These are phyloP conservation scores for Colletotrichum graminicola DNA, from an alignment of 2,329 filamentous ascomycete genomes.

Conservation along the genomic window DNA sequence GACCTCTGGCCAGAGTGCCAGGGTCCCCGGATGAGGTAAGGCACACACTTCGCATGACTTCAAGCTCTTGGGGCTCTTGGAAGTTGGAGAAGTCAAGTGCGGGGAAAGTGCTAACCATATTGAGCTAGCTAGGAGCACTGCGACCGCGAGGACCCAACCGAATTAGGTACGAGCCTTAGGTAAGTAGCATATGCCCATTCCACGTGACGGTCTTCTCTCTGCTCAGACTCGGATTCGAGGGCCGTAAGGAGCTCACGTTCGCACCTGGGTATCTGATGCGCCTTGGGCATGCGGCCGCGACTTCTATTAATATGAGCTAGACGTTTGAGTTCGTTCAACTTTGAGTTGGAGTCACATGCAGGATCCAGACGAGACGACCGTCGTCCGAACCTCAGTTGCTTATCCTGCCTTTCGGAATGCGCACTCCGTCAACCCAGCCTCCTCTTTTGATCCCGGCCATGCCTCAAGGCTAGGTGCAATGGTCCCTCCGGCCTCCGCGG, in stretches of 20 bases:
- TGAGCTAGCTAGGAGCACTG: not conserved
- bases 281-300: not conserved
- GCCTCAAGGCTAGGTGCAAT: not conserved
- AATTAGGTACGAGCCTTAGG: not conserved
- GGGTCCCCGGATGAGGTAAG: not conserved
- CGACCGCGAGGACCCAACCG: not conserved
- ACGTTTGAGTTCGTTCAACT: not conserved
- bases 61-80: constrained; percentile 20
- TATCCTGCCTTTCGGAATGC: not conserved
- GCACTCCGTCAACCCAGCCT: not conserved
- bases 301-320: not conserved
- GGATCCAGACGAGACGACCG: not conserved
- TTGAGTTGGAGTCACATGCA: not conserved
- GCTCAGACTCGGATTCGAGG: not conserved
- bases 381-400: not conserved
- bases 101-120: constrained; percentile 23
- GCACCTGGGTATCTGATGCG: not conserved
- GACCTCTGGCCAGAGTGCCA: not conserved
- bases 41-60: not conserved
- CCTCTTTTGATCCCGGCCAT: not conserved
- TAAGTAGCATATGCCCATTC: not conserved
- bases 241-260: not conserved
- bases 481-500: not conserved
- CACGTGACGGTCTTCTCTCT: not conserved
- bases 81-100: constrained; percentile 39